Conservation (phyloP, 192 early-diverging fungal species). For the Backusella parvicylindrica region DNA sequence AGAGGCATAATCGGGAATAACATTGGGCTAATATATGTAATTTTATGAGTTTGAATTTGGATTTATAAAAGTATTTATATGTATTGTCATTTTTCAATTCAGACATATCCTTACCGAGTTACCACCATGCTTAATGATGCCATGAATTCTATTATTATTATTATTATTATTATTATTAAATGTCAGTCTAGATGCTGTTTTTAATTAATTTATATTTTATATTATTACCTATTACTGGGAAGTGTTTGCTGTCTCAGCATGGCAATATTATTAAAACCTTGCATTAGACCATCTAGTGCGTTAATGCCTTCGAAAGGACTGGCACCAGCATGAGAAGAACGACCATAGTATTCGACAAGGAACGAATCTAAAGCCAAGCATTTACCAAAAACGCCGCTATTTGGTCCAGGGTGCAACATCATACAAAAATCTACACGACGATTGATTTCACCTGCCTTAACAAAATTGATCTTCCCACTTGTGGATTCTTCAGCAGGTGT, state of each 20-base stretch:
- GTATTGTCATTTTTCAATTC: not conserved
- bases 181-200: not conserved
- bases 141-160: constrained; percentile 46
- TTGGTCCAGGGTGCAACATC: constrained; percentile 56
- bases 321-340: constrained; percentile 53
- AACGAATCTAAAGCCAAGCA: constrained; percentile 38
- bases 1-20: constrained; percentile 53
- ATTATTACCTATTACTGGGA: constrained; percentile 34
- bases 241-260: constrained; percentile 57
- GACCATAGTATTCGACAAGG: constrained; percentile 52
- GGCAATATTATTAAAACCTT: constrained; percentile 45
- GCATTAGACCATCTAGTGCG: constrained; percentile 59
- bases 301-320: constrained; percentile 61
- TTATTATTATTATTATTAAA: not conserved
- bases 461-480: constrained; percentile 71
- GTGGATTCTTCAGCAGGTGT: constrained; percentile 64
- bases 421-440: constrained; percentile 60
- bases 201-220: not conserved
- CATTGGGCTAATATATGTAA: constrained; percentile 37
- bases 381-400: constrained; percentile 9
- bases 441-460: constrained; percentile 61
- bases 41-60: not conserved
- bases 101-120: constrained; percentile 22
- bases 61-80: not conserved
- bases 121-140: constrained; percentile 57